Percentiles rank a stretch among this genome's conserved stretches.
These are phyloP conservation scores for Eimeria mitis DNA, from an alignment of 169 alveolate species.

Conservation along the genomic window DNA sequence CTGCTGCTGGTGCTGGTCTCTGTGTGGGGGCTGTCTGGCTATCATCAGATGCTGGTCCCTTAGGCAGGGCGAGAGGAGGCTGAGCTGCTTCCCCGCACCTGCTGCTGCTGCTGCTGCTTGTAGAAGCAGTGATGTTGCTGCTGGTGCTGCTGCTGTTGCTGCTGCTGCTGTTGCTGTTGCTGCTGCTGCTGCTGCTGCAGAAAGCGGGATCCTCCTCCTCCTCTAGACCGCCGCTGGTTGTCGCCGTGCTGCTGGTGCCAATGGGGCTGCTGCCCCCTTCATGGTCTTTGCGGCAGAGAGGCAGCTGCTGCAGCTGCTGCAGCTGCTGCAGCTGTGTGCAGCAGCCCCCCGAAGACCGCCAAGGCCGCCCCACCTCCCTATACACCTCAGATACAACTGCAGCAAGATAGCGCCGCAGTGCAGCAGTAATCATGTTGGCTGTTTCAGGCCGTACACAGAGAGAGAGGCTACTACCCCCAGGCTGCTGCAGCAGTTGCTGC, in stretches of 20 bases:
- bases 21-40: not conserved
- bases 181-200: slow-evolving; percentile 45
- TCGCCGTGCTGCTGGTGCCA: slow-evolving; percentile 58
- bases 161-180: slow-evolving; percentile 9
- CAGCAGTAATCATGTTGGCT: not conserved
- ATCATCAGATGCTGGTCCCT: slow-evolving; percentile 11
- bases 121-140: not conserved
- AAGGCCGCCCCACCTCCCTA: slow-evolving; percentile 9
- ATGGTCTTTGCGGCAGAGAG: slow-evolving; percentile 5
- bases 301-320: slow-evolving; percentile 42
- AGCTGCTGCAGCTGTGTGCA: slow-evolving; percentile 48
- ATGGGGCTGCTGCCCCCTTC: slow-evolving; percentile 70
- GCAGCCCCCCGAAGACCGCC: not conserved
- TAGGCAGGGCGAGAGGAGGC: not conserved
- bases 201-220: slow-evolving; percentile 40
- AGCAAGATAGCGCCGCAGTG: slow-evolving; percentile 29
- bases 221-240: slow-evolving; percentile 49
- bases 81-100: not conserved
- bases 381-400: slow-evolving; percentile 60
- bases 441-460: slow-evolving; percentile 14
- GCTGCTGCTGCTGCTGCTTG: not conserved
- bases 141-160: not conserved
- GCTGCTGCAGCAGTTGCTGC: slow-evolving; percentile 25
- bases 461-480: not conserved
- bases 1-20: slow-evolving; percentile 18